Percentiles rank a stretch among this genome's conserved stretches.
Conservation (phyloP, 176 grass and related monocot species). For the Dactylis glomerata region DNA sequence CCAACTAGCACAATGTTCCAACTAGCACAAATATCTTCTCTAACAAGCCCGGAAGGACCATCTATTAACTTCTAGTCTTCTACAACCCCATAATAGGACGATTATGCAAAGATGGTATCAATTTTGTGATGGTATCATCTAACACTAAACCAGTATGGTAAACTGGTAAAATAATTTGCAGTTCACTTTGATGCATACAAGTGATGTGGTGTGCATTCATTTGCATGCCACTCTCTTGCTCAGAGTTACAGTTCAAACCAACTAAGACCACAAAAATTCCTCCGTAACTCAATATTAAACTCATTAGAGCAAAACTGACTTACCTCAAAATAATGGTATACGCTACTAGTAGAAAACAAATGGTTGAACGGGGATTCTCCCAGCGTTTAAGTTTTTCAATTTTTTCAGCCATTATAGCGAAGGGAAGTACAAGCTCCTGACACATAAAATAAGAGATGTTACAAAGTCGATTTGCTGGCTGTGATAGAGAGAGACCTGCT, state of each 20-base stretch:
- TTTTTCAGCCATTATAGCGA: slow-evolving; percentile 67
- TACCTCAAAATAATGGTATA: slow-evolving; percentile 82
- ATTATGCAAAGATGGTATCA: slow-evolving; percentile 1
- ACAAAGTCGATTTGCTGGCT: neutral
- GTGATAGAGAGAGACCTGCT: neutral
- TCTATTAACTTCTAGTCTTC: slow-evolving; percentile 5
- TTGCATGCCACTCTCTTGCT: neutral
- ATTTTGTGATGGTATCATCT: neutral
- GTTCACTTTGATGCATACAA: neutral
- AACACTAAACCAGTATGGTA: neutral
- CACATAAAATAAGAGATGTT: slow-evolving; percentile 25
- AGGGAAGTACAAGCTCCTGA: slow-evolving; percentile 95
- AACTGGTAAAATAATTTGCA: neutral
- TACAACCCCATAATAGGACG: neutral
- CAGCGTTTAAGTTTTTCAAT: slow-evolving; percentile 78
- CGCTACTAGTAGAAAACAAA: slow-evolving; percentile 71
- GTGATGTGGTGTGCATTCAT: neutral
- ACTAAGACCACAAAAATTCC: slow-evolving; percentile 10
- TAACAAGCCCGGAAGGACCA: neutral
- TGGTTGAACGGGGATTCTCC: slow-evolving; percentile 71
- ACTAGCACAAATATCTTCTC: neutral
- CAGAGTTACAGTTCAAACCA: slow-evolving; percentile 9
- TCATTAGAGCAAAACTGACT: slow-evolving; percentile 14
- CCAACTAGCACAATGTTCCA: neutral
- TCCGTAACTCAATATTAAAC: neutral